Conservation (phyloP, 805 yeast species). For the Saccharomycopsis schoenii region DNA sequence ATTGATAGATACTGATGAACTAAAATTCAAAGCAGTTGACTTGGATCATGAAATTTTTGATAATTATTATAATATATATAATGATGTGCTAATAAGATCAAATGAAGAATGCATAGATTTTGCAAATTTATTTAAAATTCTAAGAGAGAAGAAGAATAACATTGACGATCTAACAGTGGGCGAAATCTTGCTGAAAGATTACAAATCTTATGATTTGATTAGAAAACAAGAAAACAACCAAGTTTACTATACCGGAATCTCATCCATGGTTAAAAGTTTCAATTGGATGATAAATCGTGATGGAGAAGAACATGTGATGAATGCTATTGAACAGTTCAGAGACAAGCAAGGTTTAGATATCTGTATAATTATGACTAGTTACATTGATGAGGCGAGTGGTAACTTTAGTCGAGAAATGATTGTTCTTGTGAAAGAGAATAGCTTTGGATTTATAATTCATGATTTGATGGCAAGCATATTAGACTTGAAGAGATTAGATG, state of each 20-base stretch:
- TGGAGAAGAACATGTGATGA: slow-evolving; percentile 20
- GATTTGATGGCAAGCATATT: not conserved
- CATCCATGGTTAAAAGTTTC: slow-evolving; percentile 60
- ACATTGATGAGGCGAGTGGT: slow-evolving; percentile 18
- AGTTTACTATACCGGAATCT: slow-evolving; percentile 51
- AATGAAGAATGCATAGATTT: slow-evolving; percentile 5
- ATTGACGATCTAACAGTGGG: slow-evolving; percentile 46
- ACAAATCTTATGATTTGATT: slow-evolving; percentile 49
- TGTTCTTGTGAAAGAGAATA: slow-evolving; percentile 1
- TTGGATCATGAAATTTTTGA: slow-evolving; percentile 41
- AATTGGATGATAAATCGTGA: slow-evolving; percentile 36
- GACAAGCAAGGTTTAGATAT: slow-evolving; percentile 22
- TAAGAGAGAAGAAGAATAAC: slow-evolving; percentile 48
- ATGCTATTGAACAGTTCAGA: slow-evolving; percentile 25
- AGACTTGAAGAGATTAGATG: not conserved
- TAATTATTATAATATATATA: not conserved
- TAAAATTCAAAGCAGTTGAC: slow-evolving; percentile 51
- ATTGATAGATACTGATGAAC: slow-evolving; percentile 64
- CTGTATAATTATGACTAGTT: slow-evolving; percentile 41
- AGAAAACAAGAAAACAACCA: not conserved
- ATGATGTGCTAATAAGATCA: slow-evolving; percentile 12
- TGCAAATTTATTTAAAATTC: slow-evolving; percentile 23
- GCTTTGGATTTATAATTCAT: not conserved
- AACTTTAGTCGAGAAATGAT: slow-evolving; percentile 18
- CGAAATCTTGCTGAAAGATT: slow-evolving; percentile 74